A percentile compares a stretch with the other conserved stretches of the same genome.
Conservation (phyloP, 2,329 filamentous ascomycete genomes). For the Cladosporium sp. region DNA sequence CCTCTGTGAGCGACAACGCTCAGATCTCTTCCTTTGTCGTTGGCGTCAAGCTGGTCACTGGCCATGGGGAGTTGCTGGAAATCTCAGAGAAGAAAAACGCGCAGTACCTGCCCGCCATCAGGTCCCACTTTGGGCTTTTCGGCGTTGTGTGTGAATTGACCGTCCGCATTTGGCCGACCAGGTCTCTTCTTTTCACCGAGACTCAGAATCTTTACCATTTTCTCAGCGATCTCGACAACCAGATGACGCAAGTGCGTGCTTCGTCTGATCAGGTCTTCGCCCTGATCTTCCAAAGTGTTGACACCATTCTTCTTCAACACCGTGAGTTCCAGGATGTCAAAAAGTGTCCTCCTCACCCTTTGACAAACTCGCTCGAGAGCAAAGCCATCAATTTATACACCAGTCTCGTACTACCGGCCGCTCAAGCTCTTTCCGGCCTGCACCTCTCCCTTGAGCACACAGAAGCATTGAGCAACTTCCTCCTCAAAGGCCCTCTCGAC, state of each 20-base stretch:
- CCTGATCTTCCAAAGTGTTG: conserved; percentile 11
- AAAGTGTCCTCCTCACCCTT: not conserved
- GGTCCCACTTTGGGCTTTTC: conserved; percentile 13
- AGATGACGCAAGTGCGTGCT: not conserved
- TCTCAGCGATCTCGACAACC: not conserved
- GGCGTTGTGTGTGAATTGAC: conserved; percentile 12
- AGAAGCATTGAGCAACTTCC: conserved; percentile 6
- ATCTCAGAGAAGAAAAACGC: conserved; percentile 11
- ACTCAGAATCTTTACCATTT: conserved; percentile 3
- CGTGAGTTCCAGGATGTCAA: conserved; percentile 7
- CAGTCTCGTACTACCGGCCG: conserved; percentile 1
- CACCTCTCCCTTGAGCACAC: not conserved
- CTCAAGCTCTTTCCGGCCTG: not conserved
- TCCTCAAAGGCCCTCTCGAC: conserved; percentile 5
- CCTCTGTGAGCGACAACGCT: conserved; percentile 2
- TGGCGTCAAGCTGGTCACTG: conserved; percentile 12
- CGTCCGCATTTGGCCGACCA: conserved; percentile 9
- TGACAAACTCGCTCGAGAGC: conserved; percentile 9
- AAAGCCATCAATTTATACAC: conserved; percentile 9
- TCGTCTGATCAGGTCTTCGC: conserved; percentile 12
- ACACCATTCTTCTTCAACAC: conserved; percentile 9
- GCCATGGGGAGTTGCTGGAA: conserved; percentile 6
- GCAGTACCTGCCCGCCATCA: conserved; percentile 7
- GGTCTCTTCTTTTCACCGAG: conserved; percentile 9
- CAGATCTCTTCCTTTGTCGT: conserved; percentile 12